Conservation (phyloP, 2,329 filamentous ascomycete species). For the Aspergillus japonicus region DNA sequence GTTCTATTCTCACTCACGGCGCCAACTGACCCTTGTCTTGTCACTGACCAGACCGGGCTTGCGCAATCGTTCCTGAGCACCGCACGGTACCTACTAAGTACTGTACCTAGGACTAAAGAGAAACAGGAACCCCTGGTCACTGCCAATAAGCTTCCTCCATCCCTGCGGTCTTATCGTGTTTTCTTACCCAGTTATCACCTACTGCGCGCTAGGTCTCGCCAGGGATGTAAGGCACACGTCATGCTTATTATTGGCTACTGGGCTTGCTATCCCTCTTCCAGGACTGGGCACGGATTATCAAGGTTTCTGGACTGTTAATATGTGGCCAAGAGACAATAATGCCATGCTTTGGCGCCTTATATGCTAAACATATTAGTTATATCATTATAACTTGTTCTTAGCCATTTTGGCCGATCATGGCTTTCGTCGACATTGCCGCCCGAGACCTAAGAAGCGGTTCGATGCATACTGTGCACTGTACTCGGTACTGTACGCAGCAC, state of each 20-base stretch:
- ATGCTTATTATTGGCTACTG: constrained; percentile 3
- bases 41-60: too few species aligned
- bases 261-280: not conserved
- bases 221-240: constrained; percentile 4
- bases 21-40: not conserved
- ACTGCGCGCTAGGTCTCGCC: not conserved
- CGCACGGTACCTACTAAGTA: not conserved
- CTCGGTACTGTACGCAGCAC: too few species aligned
- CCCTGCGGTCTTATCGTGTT: not conserved
- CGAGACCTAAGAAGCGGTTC: not conserved
- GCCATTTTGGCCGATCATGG: constrained; percentile 3
- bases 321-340: not conserved
- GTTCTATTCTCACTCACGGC: not conserved
- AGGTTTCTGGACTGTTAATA: not conserved
- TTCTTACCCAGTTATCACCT: not conserved
- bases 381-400: not conserved
- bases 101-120: not conserved
- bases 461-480: not conserved
- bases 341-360: not conserved
- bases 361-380: not conserved
- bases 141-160: not conserved
- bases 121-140: not conserved
- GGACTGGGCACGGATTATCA: not conserved
- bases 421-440: not conserved
- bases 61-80: not conserved